Conservation (phyloP, 371 early-diverging fungal genomes). For the Cokeromyces recurvatus region DNA sequence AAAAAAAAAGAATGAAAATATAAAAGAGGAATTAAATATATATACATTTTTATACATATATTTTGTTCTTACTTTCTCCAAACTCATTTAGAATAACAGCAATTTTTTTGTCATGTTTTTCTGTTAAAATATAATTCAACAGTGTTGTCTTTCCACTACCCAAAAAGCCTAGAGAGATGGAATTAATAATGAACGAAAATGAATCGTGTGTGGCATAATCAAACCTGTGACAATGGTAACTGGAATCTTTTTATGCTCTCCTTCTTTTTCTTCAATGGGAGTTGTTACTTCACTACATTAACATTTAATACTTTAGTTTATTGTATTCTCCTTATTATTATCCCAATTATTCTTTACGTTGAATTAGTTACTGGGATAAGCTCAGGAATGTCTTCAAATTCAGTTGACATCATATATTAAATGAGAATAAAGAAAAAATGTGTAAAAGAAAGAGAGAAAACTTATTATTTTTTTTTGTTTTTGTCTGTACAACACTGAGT, state of each 20-base stretch:
- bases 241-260: slow-evolving; percentile 53
- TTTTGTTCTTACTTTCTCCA: slow-evolving; percentile 58
- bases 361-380: slow-evolving; percentile 32
- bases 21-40: too few species aligned
- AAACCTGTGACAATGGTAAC: slow-evolving; percentile 72
- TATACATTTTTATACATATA: too few species aligned
- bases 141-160: slow-evolving; percentile 96
- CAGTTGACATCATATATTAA: slow-evolving; percentile 18
- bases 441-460: too few species aligned
- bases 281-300: neutral
- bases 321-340: neutral
- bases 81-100: slow-evolving; percentile 93
- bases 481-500: too few species aligned
- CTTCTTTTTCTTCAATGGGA: neutral
- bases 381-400: slow-evolving; percentile 54
- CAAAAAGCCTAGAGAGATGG: slow-evolving; percentile 53
- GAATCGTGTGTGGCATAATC: too few species aligned
- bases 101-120: slow-evolving; percentile 88
- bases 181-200: too few species aligned
- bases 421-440: too few species aligned
- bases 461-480: too few species aligned
- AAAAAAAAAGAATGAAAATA: neutral
- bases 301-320: too few species aligned
- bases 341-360: too few species aligned
- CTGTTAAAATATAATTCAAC: slow-evolving; percentile 84